Percentiles rank a stretch among this genome's conserved stretches.
phyloP scores from a whole-genome alignment of 768 basidiomycete species.

The Boletellus ananas region DNA sequence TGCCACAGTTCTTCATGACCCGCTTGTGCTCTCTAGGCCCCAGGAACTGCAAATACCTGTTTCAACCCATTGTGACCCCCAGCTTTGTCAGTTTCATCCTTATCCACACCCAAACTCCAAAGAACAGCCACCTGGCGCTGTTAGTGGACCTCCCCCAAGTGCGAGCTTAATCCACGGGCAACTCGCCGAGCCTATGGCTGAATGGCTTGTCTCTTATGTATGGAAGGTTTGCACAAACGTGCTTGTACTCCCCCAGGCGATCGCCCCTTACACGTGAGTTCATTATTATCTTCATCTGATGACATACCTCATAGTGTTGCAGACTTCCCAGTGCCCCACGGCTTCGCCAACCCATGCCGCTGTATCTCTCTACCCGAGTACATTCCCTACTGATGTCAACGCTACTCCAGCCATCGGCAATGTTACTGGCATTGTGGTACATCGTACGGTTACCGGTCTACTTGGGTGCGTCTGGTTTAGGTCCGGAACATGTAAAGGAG shows the following conservation, averaged over 20 bases:
- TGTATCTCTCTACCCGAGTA: conserved; percentile 51
- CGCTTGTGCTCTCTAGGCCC: conserved; percentile 14
- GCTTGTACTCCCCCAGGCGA: conserved; percentile 51
- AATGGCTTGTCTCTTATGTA: conserved; percentile 75
- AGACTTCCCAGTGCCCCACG: conserved; percentile 30
- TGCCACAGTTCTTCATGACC: conserved; percentile 23
- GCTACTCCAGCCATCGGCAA: conserved; percentile 75
- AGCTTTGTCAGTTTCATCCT: conserved; percentile 21
- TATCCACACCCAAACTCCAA: conserved; percentile 16
- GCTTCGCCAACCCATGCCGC: conserved; percentile 39
- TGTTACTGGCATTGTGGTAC: conserved; percentile 79
- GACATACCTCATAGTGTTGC: conserved; percentile 9
- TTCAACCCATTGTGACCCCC: conserved; percentile 24
- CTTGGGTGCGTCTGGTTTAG: conserved; percentile 50
- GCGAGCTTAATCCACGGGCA: conserved; percentile 62
- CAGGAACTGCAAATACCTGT: conserved; percentile 19
- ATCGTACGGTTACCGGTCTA: conserved; percentile 73
- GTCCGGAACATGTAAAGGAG: conserved; percentile 55
- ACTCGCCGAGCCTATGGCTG: conserved; percentile 70
- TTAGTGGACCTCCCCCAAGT: conserved; percentile 29
- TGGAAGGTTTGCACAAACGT: conserved; percentile 83
- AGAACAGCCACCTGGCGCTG: conserved; percentile 35
- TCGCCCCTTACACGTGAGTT: conserved; percentile 56
- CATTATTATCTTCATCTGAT: not conserved
- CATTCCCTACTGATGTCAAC: conserved; percentile 77